These are phyloP conservation scores for Apiospora phragmitis DNA, from an alignment of 2,329 filamentous ascomycete genomes.

Conservation along the genomic window DNA sequence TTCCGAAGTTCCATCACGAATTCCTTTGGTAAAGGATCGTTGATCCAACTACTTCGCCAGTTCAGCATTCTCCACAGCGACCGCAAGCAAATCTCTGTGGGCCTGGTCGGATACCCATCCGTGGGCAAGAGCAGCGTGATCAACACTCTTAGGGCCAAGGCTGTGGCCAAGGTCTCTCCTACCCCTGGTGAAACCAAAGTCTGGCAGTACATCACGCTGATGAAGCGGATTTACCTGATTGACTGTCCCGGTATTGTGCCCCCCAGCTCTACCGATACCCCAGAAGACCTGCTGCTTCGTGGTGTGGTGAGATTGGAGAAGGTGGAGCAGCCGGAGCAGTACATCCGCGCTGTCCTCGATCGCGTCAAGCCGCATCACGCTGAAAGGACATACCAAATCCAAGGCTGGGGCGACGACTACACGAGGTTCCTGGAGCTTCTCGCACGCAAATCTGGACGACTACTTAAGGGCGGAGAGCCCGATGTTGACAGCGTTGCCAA, in stretches of 20 bases:
- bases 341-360: constrained; percentile 79
- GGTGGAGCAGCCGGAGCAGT: constrained; percentile 94
- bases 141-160: constrained; percentile 92
- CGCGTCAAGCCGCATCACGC: constrained; percentile 85
- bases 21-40: constrained; percentile 91
- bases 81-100: constrained; percentile 92
- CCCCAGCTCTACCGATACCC: constrained; percentile 42
- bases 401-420: constrained; percentile 72
- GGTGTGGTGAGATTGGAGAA: constrained; percentile 95
- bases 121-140: constrained; percentile 97
- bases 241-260: constrained; percentile 66
- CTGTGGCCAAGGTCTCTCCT: constrained; percentile 35
- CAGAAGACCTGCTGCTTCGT: constrained; percentile 80
- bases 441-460: constrained; percentile 80
- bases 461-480: constrained; percentile 90
- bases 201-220: constrained; percentile 96
- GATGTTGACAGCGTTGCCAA: constrained; percentile 95
- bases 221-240: constrained; percentile 42
- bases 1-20: constrained; percentile 96
- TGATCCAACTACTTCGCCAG: constrained; percentile 89
- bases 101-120: constrained; percentile 85
- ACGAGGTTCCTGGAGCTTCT: constrained; percentile 85
- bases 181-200: constrained; percentile 97
- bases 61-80: constrained; percentile 88
- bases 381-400: constrained; percentile 89